Percentiles rank a stretch among this genome's conserved stretches.
phyloP scores from a whole-genome alignment of 768 basidiomycete species.

The Botryobasidium botryosum region DNA sequence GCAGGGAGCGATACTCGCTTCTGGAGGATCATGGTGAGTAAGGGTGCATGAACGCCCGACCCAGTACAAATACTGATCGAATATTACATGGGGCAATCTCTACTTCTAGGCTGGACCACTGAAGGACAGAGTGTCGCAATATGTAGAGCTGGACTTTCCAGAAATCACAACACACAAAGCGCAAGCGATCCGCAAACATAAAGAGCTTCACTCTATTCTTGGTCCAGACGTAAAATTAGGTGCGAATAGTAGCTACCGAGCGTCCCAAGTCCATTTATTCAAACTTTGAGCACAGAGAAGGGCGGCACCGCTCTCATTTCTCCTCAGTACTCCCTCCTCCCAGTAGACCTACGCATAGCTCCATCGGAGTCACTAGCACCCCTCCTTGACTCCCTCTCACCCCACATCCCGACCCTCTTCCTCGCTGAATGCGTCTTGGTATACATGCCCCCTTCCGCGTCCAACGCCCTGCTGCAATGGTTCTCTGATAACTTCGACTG shows the following conservation, averaged over 20 bases:
- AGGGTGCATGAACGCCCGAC: neutral
- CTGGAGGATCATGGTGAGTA: slow-evolving; percentile 73
- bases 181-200: slow-evolving; percentile 57
- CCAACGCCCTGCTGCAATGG: slow-evolving; percentile 49
- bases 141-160: slow-evolving; percentile 83
- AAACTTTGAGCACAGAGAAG: slow-evolving; percentile 33
- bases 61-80: neutral
- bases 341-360: slow-evolving; percentile 54
- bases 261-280: neutral
- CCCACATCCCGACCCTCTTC: slow-evolving; percentile 52
- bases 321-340: slow-evolving; percentile 48
- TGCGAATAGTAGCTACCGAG: neutral
- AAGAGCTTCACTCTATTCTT: slow-evolving; percentile 33
- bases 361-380: slow-evolving; percentile 33
- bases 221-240: slow-evolving; percentile 25
- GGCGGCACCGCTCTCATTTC: slow-evolving; percentile 46
- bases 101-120: slow-evolving; percentile 38
- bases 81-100: slow-evolving; percentile 8
- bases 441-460: slow-evolving; percentile 54
- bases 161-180: slow-evolving; percentile 74
- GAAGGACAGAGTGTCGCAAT: slow-evolving; percentile 34
- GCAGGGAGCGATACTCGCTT: slow-evolving; percentile 93
- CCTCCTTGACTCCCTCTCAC: slow-evolving; percentile 18
- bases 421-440: slow-evolving; percentile 88
- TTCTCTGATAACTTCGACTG: slow-evolving; percentile 41